Conservation (phyloP, 2,329 filamentous ascomycete genomes). For the Paecilomyces dactylethromorphus region DNA sequence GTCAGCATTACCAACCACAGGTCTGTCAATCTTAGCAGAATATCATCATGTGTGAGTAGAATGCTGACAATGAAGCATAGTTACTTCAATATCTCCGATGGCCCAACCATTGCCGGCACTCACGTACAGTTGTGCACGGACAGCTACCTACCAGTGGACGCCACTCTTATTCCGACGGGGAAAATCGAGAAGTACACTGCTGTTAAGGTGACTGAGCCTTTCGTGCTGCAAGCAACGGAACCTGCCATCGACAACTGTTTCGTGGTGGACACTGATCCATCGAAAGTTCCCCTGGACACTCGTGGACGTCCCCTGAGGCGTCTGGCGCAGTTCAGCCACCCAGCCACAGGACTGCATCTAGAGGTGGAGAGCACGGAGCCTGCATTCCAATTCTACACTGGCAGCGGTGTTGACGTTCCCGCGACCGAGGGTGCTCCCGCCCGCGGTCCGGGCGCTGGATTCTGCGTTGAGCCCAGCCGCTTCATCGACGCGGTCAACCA, state of each 20-base stretch:
- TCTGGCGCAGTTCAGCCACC: constrained; percentile 67
- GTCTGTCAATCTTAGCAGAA: constrained; percentile 38
- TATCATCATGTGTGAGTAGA: neutral
- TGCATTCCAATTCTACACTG: constrained; percentile 95
- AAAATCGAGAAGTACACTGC: constrained; percentile 58
- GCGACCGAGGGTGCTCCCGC: constrained; percentile 54
- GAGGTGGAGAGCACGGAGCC: constrained; percentile 90
- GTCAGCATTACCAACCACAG: constrained; percentile 96
- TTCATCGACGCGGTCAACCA: constrained; percentile 86
- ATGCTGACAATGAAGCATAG: constrained; percentile 27
- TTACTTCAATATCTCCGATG: constrained; percentile 61
- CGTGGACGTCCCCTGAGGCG: constrained; percentile 56
- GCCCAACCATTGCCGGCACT: constrained; percentile 56
- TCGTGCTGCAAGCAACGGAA: constrained; percentile 63
- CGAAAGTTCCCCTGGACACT: constrained; percentile 59
- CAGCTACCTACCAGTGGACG: constrained; percentile 67
- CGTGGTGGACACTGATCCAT: constrained; percentile 60
- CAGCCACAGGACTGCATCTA: constrained; percentile 68
- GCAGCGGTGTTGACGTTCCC: constrained; percentile 73
- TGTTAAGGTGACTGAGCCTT: constrained; percentile 59
- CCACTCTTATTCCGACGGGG: constrained; percentile 66
- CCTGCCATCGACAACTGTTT: constrained; percentile 91
- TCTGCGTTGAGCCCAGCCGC: constrained; percentile 87
- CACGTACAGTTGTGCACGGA: constrained; percentile 52
- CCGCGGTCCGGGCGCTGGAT: constrained; percentile 63